Base-by-base conservation (phyloP, 2,329 filamentous ascomycete species). In the Aureobasidium sp. region DNA sequence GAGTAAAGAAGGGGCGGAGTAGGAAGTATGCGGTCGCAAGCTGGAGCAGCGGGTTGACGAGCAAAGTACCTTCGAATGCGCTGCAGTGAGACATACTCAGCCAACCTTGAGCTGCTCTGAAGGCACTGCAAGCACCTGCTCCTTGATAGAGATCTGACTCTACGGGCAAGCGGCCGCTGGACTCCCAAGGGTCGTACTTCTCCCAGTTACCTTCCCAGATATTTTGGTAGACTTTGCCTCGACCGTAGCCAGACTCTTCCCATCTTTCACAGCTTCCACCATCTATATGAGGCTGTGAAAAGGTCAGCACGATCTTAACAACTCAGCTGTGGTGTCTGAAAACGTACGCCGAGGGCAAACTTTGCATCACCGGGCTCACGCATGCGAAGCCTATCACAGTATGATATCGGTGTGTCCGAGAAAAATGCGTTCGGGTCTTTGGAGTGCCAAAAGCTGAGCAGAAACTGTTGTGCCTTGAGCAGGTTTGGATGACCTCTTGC, bases 21-120 rank as follows among this genome's bases (percentile, higher is more conserved):
- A 98, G 85, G 48, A 90, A 87, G 73, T 97, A 98, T 0, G 92
- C 90, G 0, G 92, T 96, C 0, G 93, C 89, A 63, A 93, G 87
- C 68, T 87, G 86, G 55, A 96, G 79, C 64, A 97, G 82, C 0
- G 95, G 95, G 72, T 95, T 95, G 1, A 97, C 92, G 50, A 93
- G 84, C 60, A 97, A 79, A 0, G 94, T 95, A 0, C 95, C 95
- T 79, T 97, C 90, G 8, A 85, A 84, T 0, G 93, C 92, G 0
- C 85, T 89, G 0, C 89, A 91, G 18, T 83, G 80, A 66, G 90
- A 94, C 40, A 55, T 33, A 40, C 33, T 40, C 61, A 98, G 78
- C 95, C 95, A 98, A 20, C 94, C 94, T 79, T 98, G 95, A 77
- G 93, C 95, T 85, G 94, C 92, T 40, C 95, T 87, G 78, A 97